A percentile compares a stretch with the other conserved stretches of the same genome.
Conservation (phyloP, 108 stramenopile species). For the Pseudonitzschia multistriata region DNA sequence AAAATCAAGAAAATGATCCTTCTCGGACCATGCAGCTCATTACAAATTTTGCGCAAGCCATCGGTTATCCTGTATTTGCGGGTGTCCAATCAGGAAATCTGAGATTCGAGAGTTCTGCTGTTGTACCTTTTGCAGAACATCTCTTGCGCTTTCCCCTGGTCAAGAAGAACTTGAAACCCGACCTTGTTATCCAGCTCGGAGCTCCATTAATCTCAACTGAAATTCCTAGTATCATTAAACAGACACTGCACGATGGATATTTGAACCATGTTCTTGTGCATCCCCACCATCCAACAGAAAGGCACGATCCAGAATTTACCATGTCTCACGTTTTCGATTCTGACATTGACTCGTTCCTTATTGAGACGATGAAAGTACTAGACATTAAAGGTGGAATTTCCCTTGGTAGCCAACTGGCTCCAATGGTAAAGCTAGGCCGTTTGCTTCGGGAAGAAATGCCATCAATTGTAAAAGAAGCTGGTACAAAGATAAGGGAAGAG, state of each 20-base stretch:
- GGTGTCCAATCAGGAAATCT: conserved; percentile 65
- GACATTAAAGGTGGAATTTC: neutral
- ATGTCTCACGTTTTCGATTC: conserved; percentile 64
- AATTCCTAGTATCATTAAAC: conserved; percentile 53
- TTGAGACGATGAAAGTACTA: conserved; percentile 11
- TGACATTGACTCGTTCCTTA: conserved; percentile 47
- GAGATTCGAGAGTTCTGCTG: conserved; percentile 51
- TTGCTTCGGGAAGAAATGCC: conserved; percentile 57
- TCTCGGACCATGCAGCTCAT: conserved; percentile 45
- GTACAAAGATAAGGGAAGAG: conserved; percentile 12
- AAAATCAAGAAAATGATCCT: conserved; percentile 39
- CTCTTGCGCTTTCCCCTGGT: conserved; percentile 68
- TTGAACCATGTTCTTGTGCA: conserved; percentile 68
- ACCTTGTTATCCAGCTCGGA: conserved; percentile 86
- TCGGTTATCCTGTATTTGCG: conserved; percentile 77
- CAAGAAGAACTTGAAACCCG: conserved; percentile 63
- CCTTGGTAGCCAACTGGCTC: conserved; percentile 54
- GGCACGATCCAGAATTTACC: conserved; percentile 70
- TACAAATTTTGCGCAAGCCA: conserved; percentile 54
- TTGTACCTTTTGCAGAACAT: conserved; percentile 81
- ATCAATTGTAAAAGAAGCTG: conserved; percentile 48
- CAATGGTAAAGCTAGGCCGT: conserved; percentile 59
- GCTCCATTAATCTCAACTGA: conserved; percentile 81
- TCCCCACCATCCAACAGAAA: conserved; percentile 53
- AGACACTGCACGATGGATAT: conserved; percentile 23